Evolutionary conservation across 805 yeast species (phyloP).

Genomic region (Metschnikowia vanudenii): DNA sequence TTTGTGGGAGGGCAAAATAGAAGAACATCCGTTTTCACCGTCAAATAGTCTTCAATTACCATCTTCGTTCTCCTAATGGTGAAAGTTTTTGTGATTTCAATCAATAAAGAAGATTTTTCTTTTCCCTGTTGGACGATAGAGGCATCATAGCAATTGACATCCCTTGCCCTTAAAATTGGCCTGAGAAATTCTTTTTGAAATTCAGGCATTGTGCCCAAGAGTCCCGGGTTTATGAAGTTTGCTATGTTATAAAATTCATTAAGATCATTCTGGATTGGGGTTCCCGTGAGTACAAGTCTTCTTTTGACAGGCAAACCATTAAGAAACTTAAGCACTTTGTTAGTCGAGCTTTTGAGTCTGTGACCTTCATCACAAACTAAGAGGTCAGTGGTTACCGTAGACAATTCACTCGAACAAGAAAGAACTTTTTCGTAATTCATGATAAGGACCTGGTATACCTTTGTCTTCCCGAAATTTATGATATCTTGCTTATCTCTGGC

Average conservation of each 20-base stretch:
- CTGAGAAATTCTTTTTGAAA: conserved; percentile 61
- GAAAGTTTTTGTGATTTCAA: conserved; percentile 61
- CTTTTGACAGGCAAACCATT: conserved; percentile 52
- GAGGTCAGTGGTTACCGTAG: conserved; percentile 54
- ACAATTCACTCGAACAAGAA: conserved; percentile 50
- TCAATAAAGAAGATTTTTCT: conserved; percentile 59
- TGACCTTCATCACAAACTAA: conserved; percentile 96
- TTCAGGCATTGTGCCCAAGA: conserved; percentile 59
- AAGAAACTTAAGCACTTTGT: conserved; percentile 68
- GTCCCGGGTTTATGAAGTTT: conserved; percentile 82
- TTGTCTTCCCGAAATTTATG: conserved; percentile 60
- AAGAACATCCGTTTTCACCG: conserved; percentile 73
- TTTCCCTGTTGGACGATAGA: conserved; percentile 55
- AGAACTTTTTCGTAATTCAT: conserved; percentile 85
- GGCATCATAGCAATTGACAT: conserved; percentile 50
- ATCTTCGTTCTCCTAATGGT: conserved; percentile 70
- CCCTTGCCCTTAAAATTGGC: conserved; percentile 76
- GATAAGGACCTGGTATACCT: conserved; percentile 77
- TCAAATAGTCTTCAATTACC: conserved; percentile 55
- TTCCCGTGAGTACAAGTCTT: conserved; percentile 75
- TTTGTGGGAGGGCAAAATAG: conserved; percentile 75
- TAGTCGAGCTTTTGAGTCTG: conserved; percentile 70
- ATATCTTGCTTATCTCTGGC: conserved; percentile 56
- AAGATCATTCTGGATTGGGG: conserved; percentile 92
- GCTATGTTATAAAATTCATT: conserved; percentile 77